phyloP scores from a whole-genome alignment of 164 flowering plant genomes.

The Nymphaea colorata region DNA sequence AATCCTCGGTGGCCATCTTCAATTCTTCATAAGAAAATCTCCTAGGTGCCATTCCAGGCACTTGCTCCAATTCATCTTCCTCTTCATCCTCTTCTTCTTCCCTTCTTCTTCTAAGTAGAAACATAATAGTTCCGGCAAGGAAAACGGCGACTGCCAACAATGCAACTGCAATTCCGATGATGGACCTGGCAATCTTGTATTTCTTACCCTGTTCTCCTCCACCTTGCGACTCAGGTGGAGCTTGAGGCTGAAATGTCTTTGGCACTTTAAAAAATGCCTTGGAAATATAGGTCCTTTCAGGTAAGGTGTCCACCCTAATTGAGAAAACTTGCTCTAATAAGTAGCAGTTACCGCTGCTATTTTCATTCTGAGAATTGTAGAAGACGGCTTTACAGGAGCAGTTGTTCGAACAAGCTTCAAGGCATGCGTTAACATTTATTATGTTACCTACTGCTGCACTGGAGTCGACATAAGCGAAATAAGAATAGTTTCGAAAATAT shows the following conservation, averaged over 20 bases:
- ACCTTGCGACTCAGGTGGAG: background rate
- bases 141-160: background rate
- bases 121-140: background rate
- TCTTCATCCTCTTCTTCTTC: background rate
- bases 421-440: background rate
- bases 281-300: background rate
- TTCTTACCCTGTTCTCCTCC: background rate
- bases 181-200: background rate
- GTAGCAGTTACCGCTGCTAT: background rate
- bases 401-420: conserved; percentile 3
- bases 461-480: background rate
- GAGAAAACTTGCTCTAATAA: conserved; percentile 1
- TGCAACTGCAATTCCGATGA: background rate
- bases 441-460: background rate
- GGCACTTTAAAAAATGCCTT: conserved; percentile 2
- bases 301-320: background rate
- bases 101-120: background rate
- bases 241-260: background rate
- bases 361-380: background rate
- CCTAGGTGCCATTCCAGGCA: conserved; percentile 7
- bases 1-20: conserved; percentile 9
- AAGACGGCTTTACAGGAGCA: conserved; percentile 2
- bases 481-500: background rate
- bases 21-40: conserved; percentile 16
- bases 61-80: background rate